Evolutionary conservation across 148 eudicot species (phyloP), one percentile per base, ranked within the genome.

Genomic region (Rhododendron mucronatum): DNA sequence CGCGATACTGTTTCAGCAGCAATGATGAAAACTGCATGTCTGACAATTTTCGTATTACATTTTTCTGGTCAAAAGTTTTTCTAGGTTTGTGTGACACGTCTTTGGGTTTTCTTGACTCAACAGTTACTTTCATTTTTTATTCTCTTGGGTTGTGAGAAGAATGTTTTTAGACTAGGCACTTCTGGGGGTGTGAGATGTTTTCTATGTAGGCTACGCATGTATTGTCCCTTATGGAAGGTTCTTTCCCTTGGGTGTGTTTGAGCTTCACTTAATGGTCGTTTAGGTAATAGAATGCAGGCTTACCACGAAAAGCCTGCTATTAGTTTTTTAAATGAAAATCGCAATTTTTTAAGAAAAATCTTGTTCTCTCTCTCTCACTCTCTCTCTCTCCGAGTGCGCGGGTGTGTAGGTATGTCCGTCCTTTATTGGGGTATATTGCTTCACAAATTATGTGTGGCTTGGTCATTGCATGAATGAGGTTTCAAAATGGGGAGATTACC

Each of bases 41-140:
- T 78, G 26, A 76, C 33, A 47, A 78, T 78, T 47, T 16, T 73
- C 51, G 1, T 45, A 4, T 37, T 76, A 14, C 79, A 48, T 59
- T 75, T 85, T 81, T 23, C 30, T 85, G 78, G 50, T 28, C 61
- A 30, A 30, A 53, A 35, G 65, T 65, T 41, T 81, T 53, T 78
- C 37, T 82, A 10, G 48, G 84, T 21, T 30, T 76, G 14, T 44
- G 47, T 71, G 44, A 41, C 80, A 71, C 0, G 16, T 83, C 28
- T 47, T 78, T 26, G 83, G 55, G 18, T 69, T 77, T 61, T 8
- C 12, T 14, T 30, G 39, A 11, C 14, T n/a, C 67, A 50, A 23
- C 12, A n/a, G 26, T 37, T 82, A 8, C 47, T 28, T 23, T 28
- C 67, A 45, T 55, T 16, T 59, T 35, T 45, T 45, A 16, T 39